Percentiles rank a stretch among this genome's conserved stretches.
phyloP scores from a whole-genome alignment of 257 asterid genomes.

The Solanum pinnatisectum region DNA sequence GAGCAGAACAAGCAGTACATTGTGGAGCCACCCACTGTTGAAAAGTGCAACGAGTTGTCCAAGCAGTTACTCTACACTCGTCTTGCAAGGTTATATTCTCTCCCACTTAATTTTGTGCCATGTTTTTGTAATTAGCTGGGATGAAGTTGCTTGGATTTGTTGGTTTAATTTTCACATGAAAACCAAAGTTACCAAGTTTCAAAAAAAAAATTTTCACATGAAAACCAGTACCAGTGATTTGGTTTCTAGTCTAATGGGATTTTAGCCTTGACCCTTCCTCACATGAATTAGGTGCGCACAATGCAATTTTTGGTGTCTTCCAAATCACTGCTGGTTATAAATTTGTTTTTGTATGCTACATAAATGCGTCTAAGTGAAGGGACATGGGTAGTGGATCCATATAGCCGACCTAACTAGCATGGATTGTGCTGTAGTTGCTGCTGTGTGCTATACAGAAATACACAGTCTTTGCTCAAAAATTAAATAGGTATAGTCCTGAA shows the following conservation, averaged over 20 bases:
- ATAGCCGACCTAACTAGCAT: not conserved
- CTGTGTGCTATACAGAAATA: not conserved
- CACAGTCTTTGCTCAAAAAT: not conserved
- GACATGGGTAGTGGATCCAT: not conserved
- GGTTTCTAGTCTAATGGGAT: not conserved
- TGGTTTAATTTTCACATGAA: not conserved
- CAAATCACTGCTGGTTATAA: not conserved
- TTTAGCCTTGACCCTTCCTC: not conserved
- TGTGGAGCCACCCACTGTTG: slow-evolving; percentile 57
- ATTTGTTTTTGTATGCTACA: not conserved
- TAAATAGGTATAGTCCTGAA: not conserved
- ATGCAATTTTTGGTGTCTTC: not conserved
- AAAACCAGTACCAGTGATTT: not conserved
- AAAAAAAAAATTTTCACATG: not conserved
- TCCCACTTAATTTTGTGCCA: not conserved
- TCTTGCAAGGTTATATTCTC: slow-evolving; percentile 46
- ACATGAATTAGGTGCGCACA: not conserved
- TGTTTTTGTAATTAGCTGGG: not conserved
- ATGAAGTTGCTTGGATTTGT: not conserved
- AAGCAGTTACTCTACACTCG: slow-evolving; percentile 60
- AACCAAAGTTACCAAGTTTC: too few relatives aligned
- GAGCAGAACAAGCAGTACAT: slow-evolving; percentile 59
- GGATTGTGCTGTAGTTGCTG: not conserved
- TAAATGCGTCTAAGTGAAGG: not conserved
- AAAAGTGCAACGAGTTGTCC: slow-evolving; percentile 44